Evolutionary conservation across 192 early-diverging fungal genomes (phyloP).

Genomic region (Podila epicladia): DNA sequence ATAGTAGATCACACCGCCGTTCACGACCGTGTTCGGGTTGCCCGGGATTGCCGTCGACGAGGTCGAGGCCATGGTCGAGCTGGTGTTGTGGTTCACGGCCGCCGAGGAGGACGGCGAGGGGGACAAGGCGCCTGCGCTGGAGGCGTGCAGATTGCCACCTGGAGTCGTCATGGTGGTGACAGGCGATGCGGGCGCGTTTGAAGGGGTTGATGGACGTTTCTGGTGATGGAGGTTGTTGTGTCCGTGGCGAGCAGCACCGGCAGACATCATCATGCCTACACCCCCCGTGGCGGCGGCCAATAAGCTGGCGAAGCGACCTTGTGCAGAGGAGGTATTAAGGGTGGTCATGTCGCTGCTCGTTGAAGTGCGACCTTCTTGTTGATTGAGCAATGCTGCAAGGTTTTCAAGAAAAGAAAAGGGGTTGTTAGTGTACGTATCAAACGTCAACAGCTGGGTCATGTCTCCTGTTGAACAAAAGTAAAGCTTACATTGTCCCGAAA

Average conservation of each 20-base stretch:
- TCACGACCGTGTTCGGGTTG: constrained; percentile 2
- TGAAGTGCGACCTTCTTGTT: constrained; percentile 11
- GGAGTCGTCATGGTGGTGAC: constrained; percentile 31
- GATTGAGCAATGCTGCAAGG: too few relatives aligned
- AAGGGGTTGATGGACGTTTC: constrained; percentile 1
- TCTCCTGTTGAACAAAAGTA: not conserved
- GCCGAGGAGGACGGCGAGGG: not conserved
- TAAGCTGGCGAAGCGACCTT: constrained; percentile 16
- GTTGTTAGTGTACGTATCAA: too few relatives aligned
- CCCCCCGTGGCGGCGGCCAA: constrained; percentile 3
- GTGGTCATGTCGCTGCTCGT: constrained; percentile 26
- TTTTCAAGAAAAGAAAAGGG: not conserved
- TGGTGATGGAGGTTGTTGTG: not conserved
- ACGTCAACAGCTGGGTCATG: not conserved
- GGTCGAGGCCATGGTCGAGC: not conserved
- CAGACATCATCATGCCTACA: not conserved
- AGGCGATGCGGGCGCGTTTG: constrained; percentile 16
- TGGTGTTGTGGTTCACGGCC: not conserved
- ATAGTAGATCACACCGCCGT: constrained; percentile 56
- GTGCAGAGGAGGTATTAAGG: not conserved
- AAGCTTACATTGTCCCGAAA: not conserved
- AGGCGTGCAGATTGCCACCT: not conserved
- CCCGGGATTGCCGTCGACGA: not conserved
- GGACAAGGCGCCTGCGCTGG: not conserved
- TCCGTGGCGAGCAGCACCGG: not conserved